Evolutionary conservation across 768 basidiomycete genomes (phyloP).

Genomic region (Cantharellus anzutake): DNA sequence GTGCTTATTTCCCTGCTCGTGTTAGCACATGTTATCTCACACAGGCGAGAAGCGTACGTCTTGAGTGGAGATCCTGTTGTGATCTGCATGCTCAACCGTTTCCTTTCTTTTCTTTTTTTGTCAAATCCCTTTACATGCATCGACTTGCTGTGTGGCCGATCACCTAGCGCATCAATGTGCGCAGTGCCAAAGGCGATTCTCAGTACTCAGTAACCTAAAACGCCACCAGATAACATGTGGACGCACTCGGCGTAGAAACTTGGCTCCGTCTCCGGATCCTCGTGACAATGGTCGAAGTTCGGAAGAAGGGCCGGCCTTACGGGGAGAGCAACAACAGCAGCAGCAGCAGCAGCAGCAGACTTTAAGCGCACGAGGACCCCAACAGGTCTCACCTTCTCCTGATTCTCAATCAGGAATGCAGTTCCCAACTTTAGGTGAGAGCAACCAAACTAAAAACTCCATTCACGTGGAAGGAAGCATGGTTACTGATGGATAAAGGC

Average conservation of each 20-base stretch:
- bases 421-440: too few species aligned
- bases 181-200: constrained; percentile 4
- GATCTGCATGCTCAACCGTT: neutral
- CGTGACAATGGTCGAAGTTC: too few species aligned
- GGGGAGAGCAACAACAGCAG: neutral
- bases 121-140: neutral
- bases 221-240: too few species aligned
- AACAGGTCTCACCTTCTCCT: neutral
- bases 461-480: too few species aligned
- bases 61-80: neutral
- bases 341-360: too few species aligned
- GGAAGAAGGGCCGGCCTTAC: neutral
- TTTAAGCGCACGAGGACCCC: neutral
- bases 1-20: neutral
- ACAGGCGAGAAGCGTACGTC: constrained; percentile 7
- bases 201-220: constrained; percentile 3
- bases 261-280: neutral
- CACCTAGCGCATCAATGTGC: constrained; percentile 3
- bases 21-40: constrained; percentile 6
- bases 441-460: too few species aligned
- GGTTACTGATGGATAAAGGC: too few species aligned
- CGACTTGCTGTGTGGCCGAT: neutral
- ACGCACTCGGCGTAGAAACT: neutral
- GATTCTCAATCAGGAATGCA: too few species aligned
- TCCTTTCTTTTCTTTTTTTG: neutral